Conservation (phyloP, 768 basidiomycete genomes). For the Lyophyllum semitale region DNA sequence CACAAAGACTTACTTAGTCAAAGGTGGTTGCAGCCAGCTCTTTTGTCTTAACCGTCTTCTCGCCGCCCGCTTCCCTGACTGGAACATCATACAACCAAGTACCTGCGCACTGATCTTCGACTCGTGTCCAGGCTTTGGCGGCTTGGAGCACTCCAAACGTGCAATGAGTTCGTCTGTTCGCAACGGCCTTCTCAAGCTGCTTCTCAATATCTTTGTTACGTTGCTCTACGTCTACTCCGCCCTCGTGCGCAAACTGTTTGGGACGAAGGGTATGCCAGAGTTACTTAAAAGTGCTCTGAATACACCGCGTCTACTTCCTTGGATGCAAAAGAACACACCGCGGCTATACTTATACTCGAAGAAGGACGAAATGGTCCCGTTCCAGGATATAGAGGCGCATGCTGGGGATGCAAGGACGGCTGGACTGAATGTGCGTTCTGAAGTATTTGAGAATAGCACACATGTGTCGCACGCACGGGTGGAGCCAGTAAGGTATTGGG, state of each 20-base stretch:
- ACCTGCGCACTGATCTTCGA: conserved; percentile 42
- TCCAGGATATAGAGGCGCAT: conserved; percentile 38
- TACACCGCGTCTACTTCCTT: conserved; percentile 35
- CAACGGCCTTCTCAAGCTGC: conserved; percentile 27
- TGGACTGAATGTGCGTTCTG: conserved; percentile 32
- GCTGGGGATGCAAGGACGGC: conserved; percentile 26
- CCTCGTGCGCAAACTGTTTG: conserved; percentile 24
- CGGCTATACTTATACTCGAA: conserved; percentile 50
- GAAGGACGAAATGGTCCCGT: conserved; percentile 40
- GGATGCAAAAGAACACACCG: conserved; percentile 38
- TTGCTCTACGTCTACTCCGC: conserved; percentile 25
- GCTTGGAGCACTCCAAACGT: conserved; percentile 23
- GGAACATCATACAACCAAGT: conserved; percentile 14
- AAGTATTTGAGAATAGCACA: conserved; percentile 40
- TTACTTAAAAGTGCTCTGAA: conserved; percentile 30
- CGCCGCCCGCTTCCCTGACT: conserved; percentile 14
- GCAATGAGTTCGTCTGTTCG: conserved; percentile 34
- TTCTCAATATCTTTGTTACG: conserved; percentile 26
- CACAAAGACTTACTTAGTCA: neutral
- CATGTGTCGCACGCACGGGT: conserved; percentile 49
- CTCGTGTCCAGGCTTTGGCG: conserved; percentile 43
- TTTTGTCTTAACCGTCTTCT: conserved; percentile 35
- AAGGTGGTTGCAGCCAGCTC: conserved; percentile 44
- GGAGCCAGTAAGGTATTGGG: conserved; percentile 48
- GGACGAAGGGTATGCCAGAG: conserved; percentile 21